Evolutionary conservation across 1,139 yeast species (phyloP), one percentile per base, ranked within the genome.

Genomic region (Torulaspora globosa): DNA sequence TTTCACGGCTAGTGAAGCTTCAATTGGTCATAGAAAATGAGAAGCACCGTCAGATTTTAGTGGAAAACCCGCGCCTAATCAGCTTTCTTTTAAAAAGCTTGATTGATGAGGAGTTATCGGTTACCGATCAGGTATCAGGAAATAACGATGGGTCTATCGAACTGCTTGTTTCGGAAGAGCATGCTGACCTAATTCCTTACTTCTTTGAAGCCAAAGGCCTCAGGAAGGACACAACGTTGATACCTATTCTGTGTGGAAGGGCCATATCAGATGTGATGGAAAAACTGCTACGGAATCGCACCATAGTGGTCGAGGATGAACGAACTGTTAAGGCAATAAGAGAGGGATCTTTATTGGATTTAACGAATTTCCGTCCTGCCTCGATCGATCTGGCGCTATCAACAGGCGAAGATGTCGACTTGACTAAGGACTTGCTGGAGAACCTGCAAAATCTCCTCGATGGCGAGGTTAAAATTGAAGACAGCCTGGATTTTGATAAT

Each of bases 401-500:
- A 14, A 34, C 39, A 1, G 54, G 52, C 16, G 55, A 51, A 16
- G 42, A 31, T 11, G 21, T 18, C n/a, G 58, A 58, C 3, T 49
- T 64, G 7, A 63, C 65, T 41, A 41, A 50, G 1, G 43, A 53
- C 1, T 32, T 67, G 3, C 46, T 57, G 15, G 47, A 44, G 8
- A 53, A 54, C 32, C 23, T 63, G 14, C 35, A 40, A 2, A 43
- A 49, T 16, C 63, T 55, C 36, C 41, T 51, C 23, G 19, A 28
- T 10, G 39, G 47, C 9, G 36, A 26, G 14, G 18, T 12, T 15
- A 19, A 38, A 10, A 18, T 34, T 29, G 28, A 18, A 28, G 39
- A 41, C 10, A 64, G 62, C 1, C n/a, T 59, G 3, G 60, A 58
- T 14, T 67, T 64, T 11, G 58, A 58, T 18, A 58, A 57, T 1